These are phyloP conservation scores for Magnolia officinalis DNA, from an alignment of 164 flowering plant species.

Conservation along the genomic window DNA sequence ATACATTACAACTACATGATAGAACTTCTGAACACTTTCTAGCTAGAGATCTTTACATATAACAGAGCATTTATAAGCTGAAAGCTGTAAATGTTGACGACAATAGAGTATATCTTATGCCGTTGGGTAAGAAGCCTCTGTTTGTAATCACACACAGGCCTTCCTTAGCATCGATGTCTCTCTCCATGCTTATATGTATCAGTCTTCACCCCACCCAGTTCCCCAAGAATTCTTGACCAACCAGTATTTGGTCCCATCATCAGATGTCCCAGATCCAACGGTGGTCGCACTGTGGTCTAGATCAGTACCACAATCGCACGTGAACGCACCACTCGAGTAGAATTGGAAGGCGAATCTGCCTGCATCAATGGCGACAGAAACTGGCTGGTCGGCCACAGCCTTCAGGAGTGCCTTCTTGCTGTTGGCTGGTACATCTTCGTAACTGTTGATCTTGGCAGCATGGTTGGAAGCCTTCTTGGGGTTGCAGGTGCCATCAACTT, in stretches of 20 bases:
- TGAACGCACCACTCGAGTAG: conserved; percentile 7
- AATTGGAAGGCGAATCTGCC: conserved; percentile 7
- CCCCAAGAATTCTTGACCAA: conserved; percentile 14
- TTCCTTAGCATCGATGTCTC: not conserved
- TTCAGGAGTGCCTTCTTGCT: conserved; percentile 5
- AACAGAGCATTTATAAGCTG: not conserved
- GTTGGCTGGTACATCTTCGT: conserved; percentile 1
- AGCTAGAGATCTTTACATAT: not conserved
- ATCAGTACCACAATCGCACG: conserved; percentile 6
- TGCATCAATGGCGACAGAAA: conserved; percentile 13
- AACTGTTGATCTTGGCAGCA: conserved; percentile 1
- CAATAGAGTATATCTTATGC: not conserved
- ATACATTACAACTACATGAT: not conserved
- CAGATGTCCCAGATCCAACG: conserved; percentile 1
- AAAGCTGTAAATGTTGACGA: not conserved
- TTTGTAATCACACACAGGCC: conserved; percentile 12
- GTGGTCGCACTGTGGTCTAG: conserved; percentile 8
- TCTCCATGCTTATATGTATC: conserved; percentile 8
- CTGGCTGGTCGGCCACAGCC: conserved; percentile 8
- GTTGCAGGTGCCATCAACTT: not conserved
- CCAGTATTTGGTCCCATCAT: conserved; percentile 12
- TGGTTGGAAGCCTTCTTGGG: not conserved
- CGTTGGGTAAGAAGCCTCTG: conserved; percentile 6
- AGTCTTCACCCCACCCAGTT: conserved; percentile 7
- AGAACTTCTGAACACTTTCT: not conserved